These are phyloP conservation scores for Epichloe baconii DNA, from an alignment of 2,329 filamentous ascomycete species.

Conservation along the genomic window DNA sequence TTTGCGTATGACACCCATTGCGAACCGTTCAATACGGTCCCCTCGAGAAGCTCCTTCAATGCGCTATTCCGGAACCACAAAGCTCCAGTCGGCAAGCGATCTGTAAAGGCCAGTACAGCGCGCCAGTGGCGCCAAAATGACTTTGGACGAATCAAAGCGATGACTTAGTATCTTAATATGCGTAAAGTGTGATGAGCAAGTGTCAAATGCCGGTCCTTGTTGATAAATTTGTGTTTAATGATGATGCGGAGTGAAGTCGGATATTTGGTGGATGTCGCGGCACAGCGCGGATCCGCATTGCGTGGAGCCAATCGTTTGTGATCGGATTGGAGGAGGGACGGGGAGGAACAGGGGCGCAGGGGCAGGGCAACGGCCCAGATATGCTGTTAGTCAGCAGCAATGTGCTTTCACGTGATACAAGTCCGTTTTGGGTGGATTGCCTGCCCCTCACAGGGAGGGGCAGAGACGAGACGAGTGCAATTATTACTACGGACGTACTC, in stretches of 20 bases:
- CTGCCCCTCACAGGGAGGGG: too few species aligned
- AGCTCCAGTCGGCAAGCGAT: neutral
- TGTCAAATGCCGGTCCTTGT: conserved; percentile 4
- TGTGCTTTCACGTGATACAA: neutral
- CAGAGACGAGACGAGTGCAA: too few species aligned
- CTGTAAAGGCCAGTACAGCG: neutral
- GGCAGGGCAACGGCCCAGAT: neutral
- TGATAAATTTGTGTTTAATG: conserved; percentile 7
- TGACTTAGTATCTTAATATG: conserved; percentile 7
- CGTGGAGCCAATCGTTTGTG: neutral
- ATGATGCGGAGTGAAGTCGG: conserved; percentile 10
- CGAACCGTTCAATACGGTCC: neutral
- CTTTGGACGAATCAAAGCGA: conserved; percentile 9
- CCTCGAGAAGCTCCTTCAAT: neutral
- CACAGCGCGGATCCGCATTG: conserved; percentile 1
- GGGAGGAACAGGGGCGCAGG: neutral
- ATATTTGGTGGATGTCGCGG: conserved; percentile 6
- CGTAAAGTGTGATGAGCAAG: conserved; percentile 19
- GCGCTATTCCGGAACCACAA: neutral
- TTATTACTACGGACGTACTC: too few species aligned
- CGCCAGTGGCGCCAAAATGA: conserved; percentile 2
- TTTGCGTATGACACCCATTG: conserved; percentile 91
- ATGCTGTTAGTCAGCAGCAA: neutral
- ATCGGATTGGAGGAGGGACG: neutral
- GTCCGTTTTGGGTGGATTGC: neutral